Percentiles rank a stretch among this genome's conserved stretches.
Conservation (phyloP, 805 yeast species). For the Cyberlindnera mycetangii region DNA sequence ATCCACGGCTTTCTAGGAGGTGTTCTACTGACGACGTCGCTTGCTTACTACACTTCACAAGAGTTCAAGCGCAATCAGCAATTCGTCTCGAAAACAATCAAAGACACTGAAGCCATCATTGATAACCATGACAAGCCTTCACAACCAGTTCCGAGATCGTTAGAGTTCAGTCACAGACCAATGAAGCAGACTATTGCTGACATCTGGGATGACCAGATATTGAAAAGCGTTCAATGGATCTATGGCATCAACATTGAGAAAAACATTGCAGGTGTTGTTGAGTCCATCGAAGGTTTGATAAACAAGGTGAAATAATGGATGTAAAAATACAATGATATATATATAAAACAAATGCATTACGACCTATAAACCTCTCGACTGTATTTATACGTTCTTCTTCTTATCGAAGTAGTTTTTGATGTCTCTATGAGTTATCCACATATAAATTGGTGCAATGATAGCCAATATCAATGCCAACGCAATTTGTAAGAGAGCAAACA, state of each 20-base stretch:
- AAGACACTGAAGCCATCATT: slow-evolving; percentile 46
- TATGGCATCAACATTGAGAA: slow-evolving; percentile 52
- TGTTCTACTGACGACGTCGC: slow-evolving; percentile 58
- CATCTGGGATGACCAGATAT: slow-evolving; percentile 75
- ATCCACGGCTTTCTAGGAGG: slow-evolving; percentile 58
- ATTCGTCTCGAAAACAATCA: slow-evolving; percentile 45
- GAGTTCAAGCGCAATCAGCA: slow-evolving; percentile 49
- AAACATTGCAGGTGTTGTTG: slow-evolving; percentile 15
- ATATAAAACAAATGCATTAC: neutral
- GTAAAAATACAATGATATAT: neutral
- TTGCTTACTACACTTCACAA: slow-evolving; percentile 58
- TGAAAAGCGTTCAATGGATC: slow-evolving; percentile 60
- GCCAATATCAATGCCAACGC: slow-evolving; percentile 46
- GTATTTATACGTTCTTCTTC: slow-evolving; percentile 14
- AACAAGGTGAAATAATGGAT: slow-evolving; percentile 6
- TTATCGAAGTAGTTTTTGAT: slow-evolving; percentile 47
- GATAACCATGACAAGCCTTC: slow-evolving; percentile 48
- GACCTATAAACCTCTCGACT: neutral
- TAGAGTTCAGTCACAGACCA: slow-evolving; percentile 42
- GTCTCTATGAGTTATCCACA: slow-evolving; percentile 45
- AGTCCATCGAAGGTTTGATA: slow-evolving; percentile 7
- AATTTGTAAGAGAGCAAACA: slow-evolving; percentile 50
- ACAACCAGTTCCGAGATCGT: slow-evolving; percentile 40
- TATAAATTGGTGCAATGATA: slow-evolving; percentile 57
- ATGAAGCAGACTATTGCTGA: slow-evolving; percentile 64